Percentiles rank a stretch among this genome's conserved stretches.
Evolutionary conservation across 2,329 filamentous ascomycete genomes (phyloP).

Genomic region (Calonectria hongkongensis): DNA sequence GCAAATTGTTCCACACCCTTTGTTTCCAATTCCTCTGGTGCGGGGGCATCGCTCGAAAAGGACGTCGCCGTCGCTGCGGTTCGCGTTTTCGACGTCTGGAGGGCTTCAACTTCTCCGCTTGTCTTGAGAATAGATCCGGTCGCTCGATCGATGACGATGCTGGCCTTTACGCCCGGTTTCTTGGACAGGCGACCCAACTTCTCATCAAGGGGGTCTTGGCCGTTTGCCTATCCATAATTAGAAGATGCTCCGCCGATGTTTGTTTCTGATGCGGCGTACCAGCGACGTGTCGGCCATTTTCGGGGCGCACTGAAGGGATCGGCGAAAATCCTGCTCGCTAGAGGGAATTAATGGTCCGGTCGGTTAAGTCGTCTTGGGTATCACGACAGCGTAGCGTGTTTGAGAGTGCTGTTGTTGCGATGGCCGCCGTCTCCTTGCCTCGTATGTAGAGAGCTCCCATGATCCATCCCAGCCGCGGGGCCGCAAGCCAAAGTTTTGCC

Average conservation of each 20-base stretch:
- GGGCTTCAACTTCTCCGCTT: constrained; percentile 79
- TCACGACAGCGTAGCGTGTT: constrained; percentile 37
- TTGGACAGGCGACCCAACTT: constrained; percentile 82
- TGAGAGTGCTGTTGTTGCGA: constrained; percentile 38
- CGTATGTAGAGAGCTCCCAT: constrained; percentile 42
- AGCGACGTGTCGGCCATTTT: constrained; percentile 53
- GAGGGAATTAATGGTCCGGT: neutral
- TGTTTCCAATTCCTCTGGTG: constrained; percentile 68
- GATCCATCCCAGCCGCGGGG: constrained; percentile 42
- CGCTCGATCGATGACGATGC: constrained; percentile 82
- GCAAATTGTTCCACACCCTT: constrained; percentile 83
- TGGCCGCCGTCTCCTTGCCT: constrained; percentile 30
- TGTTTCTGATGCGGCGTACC: constrained; percentile 42
- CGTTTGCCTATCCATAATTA: constrained; percentile 60
- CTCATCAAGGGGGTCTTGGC: constrained; percentile 78
- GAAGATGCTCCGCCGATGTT: constrained; percentile 5
- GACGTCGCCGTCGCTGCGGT: constrained; percentile 62
- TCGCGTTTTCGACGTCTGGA: constrained; percentile 64
- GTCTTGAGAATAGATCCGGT: constrained; percentile 85
- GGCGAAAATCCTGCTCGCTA: neutral
- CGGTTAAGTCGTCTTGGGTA: constrained; percentile 21
- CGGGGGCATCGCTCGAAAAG: constrained; percentile 67
- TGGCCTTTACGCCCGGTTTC: constrained; percentile 87
- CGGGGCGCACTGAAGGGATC: neutral
- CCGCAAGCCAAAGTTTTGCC: constrained; percentile 62